Conservation (phyloP, 2,329 filamentous ascomycete genomes). For the Talaromyces sp. region DNA sequence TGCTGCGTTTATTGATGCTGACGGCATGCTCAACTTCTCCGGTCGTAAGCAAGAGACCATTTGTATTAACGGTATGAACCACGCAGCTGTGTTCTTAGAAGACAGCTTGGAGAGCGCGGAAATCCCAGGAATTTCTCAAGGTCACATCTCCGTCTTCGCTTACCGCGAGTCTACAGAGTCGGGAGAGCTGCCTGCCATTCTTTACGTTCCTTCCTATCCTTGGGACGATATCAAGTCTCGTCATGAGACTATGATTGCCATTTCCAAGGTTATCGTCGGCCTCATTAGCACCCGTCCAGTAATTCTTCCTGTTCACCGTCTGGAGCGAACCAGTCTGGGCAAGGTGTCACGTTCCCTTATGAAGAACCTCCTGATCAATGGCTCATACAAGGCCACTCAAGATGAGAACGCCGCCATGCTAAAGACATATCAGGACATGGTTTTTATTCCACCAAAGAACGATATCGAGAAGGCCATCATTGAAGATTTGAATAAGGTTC, state of each 20-base stretch:
- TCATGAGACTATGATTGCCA: neutral
- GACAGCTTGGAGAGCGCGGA: constrained; percentile 32
- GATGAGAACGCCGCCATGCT: neutral
- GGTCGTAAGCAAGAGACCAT: constrained; percentile 35
- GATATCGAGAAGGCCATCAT: constrained; percentile 33
- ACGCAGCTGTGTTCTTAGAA: constrained; percentile 37
- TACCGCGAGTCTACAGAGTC: neutral
- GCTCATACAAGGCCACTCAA: neutral
- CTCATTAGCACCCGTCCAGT: neutral
- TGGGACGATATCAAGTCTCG: neutral
- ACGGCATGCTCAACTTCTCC: constrained; percentile 38
- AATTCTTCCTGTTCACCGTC: neutral
- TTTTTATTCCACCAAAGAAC: no score
- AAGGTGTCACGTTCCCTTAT: neutral
- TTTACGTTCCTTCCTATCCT: neutral
- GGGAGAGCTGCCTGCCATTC: neutral
- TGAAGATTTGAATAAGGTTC: no score
- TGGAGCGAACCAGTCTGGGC: neutral
- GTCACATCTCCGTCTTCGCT: constrained; percentile 18
- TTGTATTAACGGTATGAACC: constrained; percentile 49
- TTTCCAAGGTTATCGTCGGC: neutral
- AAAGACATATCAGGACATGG: neutral
- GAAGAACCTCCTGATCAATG: neutral
- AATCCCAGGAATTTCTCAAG: constrained; percentile 1
- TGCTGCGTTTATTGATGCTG: constrained; percentile 29